Base-by-base conservation (phyloP, 148 eudicot species). In the Amaranthus hypochondriacus region DNA sequence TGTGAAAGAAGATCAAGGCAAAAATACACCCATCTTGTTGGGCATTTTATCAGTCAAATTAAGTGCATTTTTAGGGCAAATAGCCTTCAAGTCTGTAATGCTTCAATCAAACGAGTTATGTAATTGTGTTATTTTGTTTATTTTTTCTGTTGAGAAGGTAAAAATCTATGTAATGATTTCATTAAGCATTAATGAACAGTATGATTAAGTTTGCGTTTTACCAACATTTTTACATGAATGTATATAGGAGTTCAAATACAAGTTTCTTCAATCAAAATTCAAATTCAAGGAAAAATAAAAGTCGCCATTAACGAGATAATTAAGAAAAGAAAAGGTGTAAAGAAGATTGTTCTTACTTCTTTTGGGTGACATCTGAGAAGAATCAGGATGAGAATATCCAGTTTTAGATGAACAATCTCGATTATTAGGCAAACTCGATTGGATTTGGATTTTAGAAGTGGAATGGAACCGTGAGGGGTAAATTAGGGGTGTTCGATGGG, bases 31-130 rank as follows among this genome's bases (percentile, higher is more conserved):
- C 6, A 67, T 8, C 66, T 43, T 71, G 52, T 75, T 65, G 67
- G 72, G 78, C 71, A 70, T 53, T 28, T 57, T 28, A 28, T 80
- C 63, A 71, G 47, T 71, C 68, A 75, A 67, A 50, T 56, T 75
- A 75, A 44, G 62, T 80, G 60, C 76, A 79, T 75, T 61, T 58
- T 50, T 54, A 56, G 48, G 65, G 61, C 47, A 80, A 71, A 62
- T 48, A 51, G 48, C 13, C 51, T 21, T 46, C 14, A 62, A 62
- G 14, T 12, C 46, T 74, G 73, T 67, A 73, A 68, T 56, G 42
- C n/a, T 14, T 48, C 39, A 2, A 28, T 48, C 68, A 65, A 48
- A 65, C 14, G 7, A 12, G 3, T 12, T 58, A 58, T 58, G 62
- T 58, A 58, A 58, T 58, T 58, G 50, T 63, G 18, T 63, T 43